Base-by-base conservation (phyloP, 805 yeast genomes). In the Candida sithepensis region DNA sequence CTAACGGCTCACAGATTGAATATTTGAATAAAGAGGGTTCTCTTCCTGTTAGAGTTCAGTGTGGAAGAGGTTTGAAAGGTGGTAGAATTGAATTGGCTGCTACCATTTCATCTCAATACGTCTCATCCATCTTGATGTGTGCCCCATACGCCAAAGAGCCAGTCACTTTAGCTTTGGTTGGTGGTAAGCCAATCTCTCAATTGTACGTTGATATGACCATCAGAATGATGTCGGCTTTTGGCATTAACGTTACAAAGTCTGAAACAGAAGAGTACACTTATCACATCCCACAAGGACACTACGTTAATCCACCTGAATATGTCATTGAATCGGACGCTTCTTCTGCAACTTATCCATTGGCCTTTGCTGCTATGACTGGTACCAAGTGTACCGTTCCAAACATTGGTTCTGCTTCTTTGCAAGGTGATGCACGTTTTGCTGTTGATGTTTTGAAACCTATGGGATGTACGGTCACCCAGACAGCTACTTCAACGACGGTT, bases 381-480 rank as follows among this genome's bases (percentile, higher is more conserved):
- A 81, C 96, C 5, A 82, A 89, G 9, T 89, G 95, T 53, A 89
- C 96, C 0, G 79, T 94, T 56, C 98, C 99, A 48, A 92, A 89
- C 65, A 92, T 94, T 64, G 99, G 99, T 4, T 82, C 83, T 13
- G 71, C 85, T 42, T 92, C 98, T 0, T 73, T 94, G 56, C 99
- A 94, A 69, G 99, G 99, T 51, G 99, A 94, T 69, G 97, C 99
- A 1, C 78, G 91, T 61, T 94, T 94, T 69, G 99, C 98, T 2
- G 84, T 82, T 33, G 97, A 91, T 60, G 97, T 94, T 5, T 74
- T 94, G 64, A 75, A 71, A 55, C 96, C 97, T 46, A 94, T 94
- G 99, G 99, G 99, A 2, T 94, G 98, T 67, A 70, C 61, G 2
- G 99, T 94, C 21, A 75, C 68, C 39, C 99, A 94, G 71, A 80